Conservation (phyloP, 2,329 filamentous ascomycete genomes). For the Tothia fuscella region DNA sequence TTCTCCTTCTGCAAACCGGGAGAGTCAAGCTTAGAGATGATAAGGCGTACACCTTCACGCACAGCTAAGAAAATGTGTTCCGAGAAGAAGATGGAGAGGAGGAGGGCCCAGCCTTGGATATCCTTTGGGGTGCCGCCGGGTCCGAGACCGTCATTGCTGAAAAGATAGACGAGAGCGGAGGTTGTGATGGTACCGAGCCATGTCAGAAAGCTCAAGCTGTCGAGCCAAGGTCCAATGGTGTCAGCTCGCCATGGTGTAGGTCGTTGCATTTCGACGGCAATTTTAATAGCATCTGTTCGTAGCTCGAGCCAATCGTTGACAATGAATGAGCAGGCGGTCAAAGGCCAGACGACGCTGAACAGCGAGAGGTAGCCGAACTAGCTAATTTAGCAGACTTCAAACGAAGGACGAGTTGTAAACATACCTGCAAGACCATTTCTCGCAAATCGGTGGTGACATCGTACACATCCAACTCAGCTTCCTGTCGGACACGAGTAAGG, state of each 20-base stretch:
- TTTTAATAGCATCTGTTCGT: slow-evolving; percentile 87
- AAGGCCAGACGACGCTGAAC: slow-evolving; percentile 88
- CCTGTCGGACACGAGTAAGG: slow-evolving; percentile 65
- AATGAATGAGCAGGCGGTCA: slow-evolving; percentile 81
- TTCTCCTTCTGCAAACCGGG: slow-evolving; percentile 78
- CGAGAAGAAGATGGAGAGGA: slow-evolving; percentile 70
- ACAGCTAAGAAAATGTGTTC: slow-evolving; percentile 83
- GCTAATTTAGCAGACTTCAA: slow-evolving; percentile 12
- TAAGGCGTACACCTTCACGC: slow-evolving; percentile 58
- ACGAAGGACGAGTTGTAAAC: slow-evolving; percentile 23
- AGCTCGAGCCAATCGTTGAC: slow-evolving; percentile 96
- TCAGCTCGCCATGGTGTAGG: slow-evolving; percentile 84
- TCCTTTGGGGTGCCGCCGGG: slow-evolving; percentile 54
- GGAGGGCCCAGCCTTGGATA: slow-evolving; percentile 67
- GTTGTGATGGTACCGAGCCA: slow-evolving; percentile 88
- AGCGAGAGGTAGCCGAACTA: slow-evolving; percentile 75
- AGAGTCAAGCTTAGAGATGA: slow-evolving; percentile 70
- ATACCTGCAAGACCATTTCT: slow-evolving; percentile 82
- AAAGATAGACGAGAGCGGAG: slow-evolving; percentile 80
- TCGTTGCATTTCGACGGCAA: slow-evolving; percentile 76
- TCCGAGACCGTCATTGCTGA: slow-evolving; percentile 56
- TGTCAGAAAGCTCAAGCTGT: slow-evolving; percentile 75
- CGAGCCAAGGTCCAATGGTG: slow-evolving; percentile 87
- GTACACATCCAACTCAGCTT: slow-evolving; percentile 72
- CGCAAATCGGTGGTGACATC: slow-evolving; percentile 84